A percentile compares a stretch with the other conserved stretches of the same genome.
These are phyloP conservation scores for Flagelloscypha sp. DNA, from an alignment of 768 basidiomycete genomes.

Conservation along the genomic window DNA sequence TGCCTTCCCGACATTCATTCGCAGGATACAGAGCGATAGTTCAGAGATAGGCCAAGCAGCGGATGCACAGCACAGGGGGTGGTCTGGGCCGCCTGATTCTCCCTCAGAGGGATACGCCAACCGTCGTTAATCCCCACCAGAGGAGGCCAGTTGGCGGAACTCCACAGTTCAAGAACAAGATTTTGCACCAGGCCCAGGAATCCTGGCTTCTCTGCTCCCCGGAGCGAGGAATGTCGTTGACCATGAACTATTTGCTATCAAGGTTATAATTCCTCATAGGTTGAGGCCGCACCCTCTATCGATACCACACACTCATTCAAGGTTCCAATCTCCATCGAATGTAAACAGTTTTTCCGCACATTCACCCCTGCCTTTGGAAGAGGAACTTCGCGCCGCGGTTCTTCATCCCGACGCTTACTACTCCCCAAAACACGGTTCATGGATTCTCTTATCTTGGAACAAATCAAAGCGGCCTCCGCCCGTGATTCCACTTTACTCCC, in stretches of 20 bases:
- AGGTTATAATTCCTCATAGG: constrained; percentile 24
- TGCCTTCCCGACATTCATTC: too few species aligned
- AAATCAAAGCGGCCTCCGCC: constrained; percentile 56
- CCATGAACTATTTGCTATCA: constrained; percentile 39
- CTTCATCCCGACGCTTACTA: constrained; percentile 82
- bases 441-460: constrained; percentile 70
- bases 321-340: constrained; percentile 9
- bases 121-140: too few species aligned
- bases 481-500: constrained; percentile 30
- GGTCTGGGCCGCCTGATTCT: too few species aligned
- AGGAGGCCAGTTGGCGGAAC: constrained; percentile 42
- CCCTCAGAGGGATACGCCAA: too few species aligned
- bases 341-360: not conserved
- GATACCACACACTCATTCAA: too few species aligned
- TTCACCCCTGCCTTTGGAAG: constrained; percentile 37
- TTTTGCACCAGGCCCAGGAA: constrained; percentile 37
- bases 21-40: too few species aligned
- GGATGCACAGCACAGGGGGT: too few species aligned
- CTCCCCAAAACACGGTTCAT: constrained; percentile 74
- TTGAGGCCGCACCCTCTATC: too few species aligned
- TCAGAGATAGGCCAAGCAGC: too few species aligned
- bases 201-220: constrained; percentile 37
- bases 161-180: constrained; percentile 19
- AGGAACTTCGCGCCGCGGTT: constrained; percentile 56
- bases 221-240: constrained; percentile 40